phyloP scores from a whole-genome alignment of 768 basidiomycete species.

The Kwoniella sp. region DNA sequence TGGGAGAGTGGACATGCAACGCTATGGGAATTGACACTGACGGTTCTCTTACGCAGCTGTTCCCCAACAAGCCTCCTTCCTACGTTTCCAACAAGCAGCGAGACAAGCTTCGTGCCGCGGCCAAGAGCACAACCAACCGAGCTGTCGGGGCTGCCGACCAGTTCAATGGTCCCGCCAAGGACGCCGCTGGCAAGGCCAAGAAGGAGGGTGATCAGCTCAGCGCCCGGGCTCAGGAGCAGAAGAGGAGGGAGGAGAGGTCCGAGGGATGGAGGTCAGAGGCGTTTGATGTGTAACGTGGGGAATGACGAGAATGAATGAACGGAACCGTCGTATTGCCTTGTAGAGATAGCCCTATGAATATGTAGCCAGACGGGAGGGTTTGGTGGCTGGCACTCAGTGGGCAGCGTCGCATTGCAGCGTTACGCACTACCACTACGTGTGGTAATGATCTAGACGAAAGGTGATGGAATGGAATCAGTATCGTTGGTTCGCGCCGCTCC shows the following conservation, averaged over 20 bases:
- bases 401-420: no score
- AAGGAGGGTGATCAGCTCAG: slow-evolving; percentile 41
- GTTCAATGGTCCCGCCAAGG: slow-evolving; percentile 37
- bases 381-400: no score
- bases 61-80: slow-evolving; percentile 48
- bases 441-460: no score
- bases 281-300: slow-evolving; percentile 37
- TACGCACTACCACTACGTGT: no score
- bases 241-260: slow-evolving; percentile 37
- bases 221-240: slow-evolving; percentile 35
- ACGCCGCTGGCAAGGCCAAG: slow-evolving; percentile 41
- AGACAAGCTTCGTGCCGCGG: slow-evolving; percentile 42
- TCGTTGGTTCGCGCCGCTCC: no score
- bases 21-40: not conserved
- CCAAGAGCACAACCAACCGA: slow-evolving; percentile 23
- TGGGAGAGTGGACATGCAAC: no score
- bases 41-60: slow-evolving; percentile 23
- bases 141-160: slow-evolving; percentile 40
- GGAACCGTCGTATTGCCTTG: no score
- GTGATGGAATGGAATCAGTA: no score
- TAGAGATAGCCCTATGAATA: no score
- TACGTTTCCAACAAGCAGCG: slow-evolving; percentile 41
- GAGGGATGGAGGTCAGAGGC: slow-evolving; percentile 49
- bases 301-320: not conserved
- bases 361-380: no score